Evolutionary conservation across 2,329 filamentous ascomycete genomes (phyloP), one percentile per base, ranked within the genome.

Genomic region (Immersiporthe knoxdaviesiana): DNA sequence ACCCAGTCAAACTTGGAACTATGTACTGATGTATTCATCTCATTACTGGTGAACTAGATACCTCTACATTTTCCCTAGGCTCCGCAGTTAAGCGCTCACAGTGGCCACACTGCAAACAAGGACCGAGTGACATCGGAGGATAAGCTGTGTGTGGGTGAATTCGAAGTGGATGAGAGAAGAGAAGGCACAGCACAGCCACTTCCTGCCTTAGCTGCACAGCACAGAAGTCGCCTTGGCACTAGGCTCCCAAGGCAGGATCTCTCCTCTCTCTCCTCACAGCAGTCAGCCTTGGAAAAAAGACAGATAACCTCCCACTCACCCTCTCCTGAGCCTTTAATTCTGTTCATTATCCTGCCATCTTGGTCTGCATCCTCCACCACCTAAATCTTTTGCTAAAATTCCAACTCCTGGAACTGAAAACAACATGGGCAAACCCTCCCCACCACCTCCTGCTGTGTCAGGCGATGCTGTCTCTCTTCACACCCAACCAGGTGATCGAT

Each of bases 401-500:
- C n/a, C 27, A 16, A 11, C 41, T 27, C 27, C 52, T 70, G 30
- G 44, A 41, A 41, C 35, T 41, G 47, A 21, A 50, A 32, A 41
- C 12, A 67, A 16, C 21, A 78, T 78, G 76, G 74, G 74, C 37
- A 77, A 75, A 66, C 74, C 73, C 8, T 70, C 71, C 1, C 61
- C 67, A 16, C 68, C 71, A 5, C 65, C 66, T n/a, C 65, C 66
- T n/a, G 27, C 69, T n/a, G 30, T 67, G 41, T 70, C 73, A 65
- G 72, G 71, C 2, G 68, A 71, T 37, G 68, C 74, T 44, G 12
- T 78, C 47, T 78, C 76, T 7, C 70, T 79, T 58, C 77, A 76
- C 72, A 73, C 74, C 59, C 75, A 74, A 69, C 71, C 66, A 67
- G 71, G 72, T 72, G 70, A 75, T 39, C 76, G 73, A 21, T 79